Conservation (phyloP, 2,329 filamentous ascomycete genomes). For the Cladosporium sp. region DNA sequence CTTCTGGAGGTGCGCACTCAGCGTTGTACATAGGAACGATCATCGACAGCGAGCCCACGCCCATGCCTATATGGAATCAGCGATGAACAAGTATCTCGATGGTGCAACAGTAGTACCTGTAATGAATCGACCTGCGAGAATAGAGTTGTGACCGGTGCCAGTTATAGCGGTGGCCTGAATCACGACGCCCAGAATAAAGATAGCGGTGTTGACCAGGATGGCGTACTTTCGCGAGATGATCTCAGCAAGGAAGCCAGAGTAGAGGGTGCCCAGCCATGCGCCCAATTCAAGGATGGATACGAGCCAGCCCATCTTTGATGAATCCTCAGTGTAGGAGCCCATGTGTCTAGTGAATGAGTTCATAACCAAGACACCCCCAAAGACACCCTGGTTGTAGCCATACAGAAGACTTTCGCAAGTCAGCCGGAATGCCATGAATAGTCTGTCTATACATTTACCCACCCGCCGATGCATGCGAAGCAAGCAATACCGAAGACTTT, state of each 20-base stretch:
- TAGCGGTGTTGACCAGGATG: conserved; percentile 59
- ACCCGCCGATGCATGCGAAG: conserved; percentile 48
- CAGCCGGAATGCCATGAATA: not conserved
- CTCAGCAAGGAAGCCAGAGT: conserved; percentile 70
- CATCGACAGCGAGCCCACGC: conserved; percentile 64
- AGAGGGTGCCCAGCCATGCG: conserved; percentile 69
- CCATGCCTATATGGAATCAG: conserved; percentile 66
- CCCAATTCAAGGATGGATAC: conserved; percentile 69
- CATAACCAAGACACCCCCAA: conserved; percentile 62
- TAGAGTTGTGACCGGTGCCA: conserved; percentile 52
- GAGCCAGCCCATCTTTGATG: conserved; percentile 45
- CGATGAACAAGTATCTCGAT: too few relatives aligned
- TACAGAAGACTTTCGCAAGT: conserved; percentile 40
- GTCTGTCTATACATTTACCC: conserved; percentile 16
- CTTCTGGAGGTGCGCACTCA: conserved; percentile 55
- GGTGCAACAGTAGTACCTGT: conserved; percentile 39
- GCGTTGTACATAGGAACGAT: conserved; percentile 49
- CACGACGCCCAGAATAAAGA: conserved; percentile 68
- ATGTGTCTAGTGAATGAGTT: conserved; percentile 42
- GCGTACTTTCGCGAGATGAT: conserved; percentile 64
- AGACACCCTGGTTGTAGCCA: conserved; percentile 72
- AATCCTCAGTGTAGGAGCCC: conserved; percentile 33
- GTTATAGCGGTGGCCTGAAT: conserved; percentile 61
- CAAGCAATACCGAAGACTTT: conserved; percentile 54
- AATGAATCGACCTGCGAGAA: conserved; percentile 68